These are phyloP conservation scores for Heritiera littoralis DNA, from an alignment of 345 rosid species.

Conservation along the genomic window DNA sequence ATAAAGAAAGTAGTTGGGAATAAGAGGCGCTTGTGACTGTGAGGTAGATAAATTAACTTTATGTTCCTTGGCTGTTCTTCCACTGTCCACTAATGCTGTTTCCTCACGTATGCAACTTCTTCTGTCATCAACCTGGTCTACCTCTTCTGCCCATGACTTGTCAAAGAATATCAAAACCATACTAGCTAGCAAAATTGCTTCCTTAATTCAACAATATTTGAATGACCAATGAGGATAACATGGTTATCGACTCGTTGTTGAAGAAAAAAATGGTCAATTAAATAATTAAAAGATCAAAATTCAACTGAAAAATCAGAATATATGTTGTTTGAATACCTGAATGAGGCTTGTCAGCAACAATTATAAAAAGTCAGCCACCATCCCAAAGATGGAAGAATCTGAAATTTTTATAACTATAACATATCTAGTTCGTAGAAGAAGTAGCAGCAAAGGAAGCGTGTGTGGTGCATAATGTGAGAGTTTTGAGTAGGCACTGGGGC, in stretches of 20 bases:
- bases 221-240: background rate
- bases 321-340: background rate
- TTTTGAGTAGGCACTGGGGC: background rate
- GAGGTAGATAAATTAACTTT: constrained; percentile 7
- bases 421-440: too few relatives aligned
- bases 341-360: background rate
- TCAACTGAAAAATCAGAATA: background rate
- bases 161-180: background rate
- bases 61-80: constrained; percentile 22
- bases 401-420: background rate
- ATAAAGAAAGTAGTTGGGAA: constrained; percentile 21
- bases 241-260: too few relatives aligned
- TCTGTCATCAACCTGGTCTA: constrained; percentile 20
- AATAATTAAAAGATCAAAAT: background rate
- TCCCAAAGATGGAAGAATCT: background rate
- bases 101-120: constrained; percentile 17
- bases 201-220: background rate
- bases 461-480: background rate
- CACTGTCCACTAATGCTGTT: constrained; percentile 17
- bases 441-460: background rate
- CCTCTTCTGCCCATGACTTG: constrained; percentile 1
- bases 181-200: background rate
- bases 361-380: background rate
- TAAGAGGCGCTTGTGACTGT: background rate
- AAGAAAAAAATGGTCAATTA: background rate